Evolutionary conservation across 2,329 filamentous ascomycete species (phyloP), one percentile per base, ranked within the genome.

Genomic region (Neofusicoccum kwambonambiense): DNA sequence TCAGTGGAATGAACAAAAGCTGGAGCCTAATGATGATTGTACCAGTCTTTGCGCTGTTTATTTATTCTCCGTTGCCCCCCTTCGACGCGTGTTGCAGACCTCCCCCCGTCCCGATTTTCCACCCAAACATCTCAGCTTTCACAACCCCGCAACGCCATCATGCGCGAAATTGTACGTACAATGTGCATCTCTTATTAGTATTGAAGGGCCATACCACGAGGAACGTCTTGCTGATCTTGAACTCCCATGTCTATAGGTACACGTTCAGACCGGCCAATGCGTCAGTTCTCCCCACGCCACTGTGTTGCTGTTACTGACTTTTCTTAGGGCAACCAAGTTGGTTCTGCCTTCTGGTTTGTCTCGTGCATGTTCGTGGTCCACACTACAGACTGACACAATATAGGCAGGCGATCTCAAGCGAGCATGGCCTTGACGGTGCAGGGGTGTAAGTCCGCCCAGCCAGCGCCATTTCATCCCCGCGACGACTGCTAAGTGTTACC

Each of bases 211-310:
- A 31, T 7, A 31, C 4, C 4, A 7, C 27, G 27, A 31, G 5
- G 27, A 31, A 7, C 27, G 76, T 17, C 15, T 74, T 82, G 88
- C 90, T 84, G 89, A 86, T 77, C 69, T 70, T 65, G 71, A 67
- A 69, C 78, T 76, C 81, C 81, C 76, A 66, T 70, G 70, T 70
- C 70, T 76, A 86, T 79, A 98, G 94, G 93, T 98, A 84, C 95
- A 99, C 85, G 93, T 99, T 77, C 95, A 99, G 87, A 99, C 95
- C 87, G 95, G 95, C 83, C 95, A 99, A 89, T 98, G 95, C 87
- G 94, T 97, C 89, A 84, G 89, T 87, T 64, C 42, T 67, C 63
- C 65, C 57, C 54, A 50, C 35, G 34, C 22, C 42, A 52, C 58
- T 61, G 41, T 60, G 52, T 42, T 68, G 54, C 65, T 58, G 63